A percentile compares a stretch with the other conserved stretches of the same genome.
Evolutionary conservation across 768 basidiomycete genomes (phyloP).

Genomic region (Calocybe indica): DNA sequence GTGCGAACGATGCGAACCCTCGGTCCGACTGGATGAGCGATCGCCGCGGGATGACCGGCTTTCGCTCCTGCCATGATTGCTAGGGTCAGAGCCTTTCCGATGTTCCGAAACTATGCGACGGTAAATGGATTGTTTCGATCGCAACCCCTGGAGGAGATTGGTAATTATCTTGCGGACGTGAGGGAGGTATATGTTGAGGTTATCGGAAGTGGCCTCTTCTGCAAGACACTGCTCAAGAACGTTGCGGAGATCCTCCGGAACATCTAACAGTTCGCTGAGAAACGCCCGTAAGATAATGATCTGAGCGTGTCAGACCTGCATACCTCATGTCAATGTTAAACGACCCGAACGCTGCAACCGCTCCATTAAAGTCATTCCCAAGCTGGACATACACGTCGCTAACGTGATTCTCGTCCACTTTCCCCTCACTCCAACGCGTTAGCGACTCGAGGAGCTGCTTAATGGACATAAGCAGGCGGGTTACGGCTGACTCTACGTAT

Average conservation of each 20-base stretch:
- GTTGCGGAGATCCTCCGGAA: conserved; percentile 84
- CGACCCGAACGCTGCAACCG: conserved; percentile 80
- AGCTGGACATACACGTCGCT: conserved; percentile 96
- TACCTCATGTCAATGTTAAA: conserved; percentile 91
- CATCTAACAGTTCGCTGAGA: conserved; percentile 74
- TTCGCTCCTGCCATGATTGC: conserved; percentile 46
- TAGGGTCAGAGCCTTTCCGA: conserved; percentile 43
- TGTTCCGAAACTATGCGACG: conserved; percentile 67
- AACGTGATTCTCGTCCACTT: conserved; percentile 72
- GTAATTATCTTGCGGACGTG: conserved; percentile 91
- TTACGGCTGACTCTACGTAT: conserved; percentile 87
- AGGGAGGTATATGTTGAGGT: conserved; percentile 86
- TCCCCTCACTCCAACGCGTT: conserved; percentile 74
- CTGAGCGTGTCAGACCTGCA: conserved; percentile 24
- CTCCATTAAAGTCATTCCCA: conserved; percentile 96
- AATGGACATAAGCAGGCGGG: conserved; percentile 88
- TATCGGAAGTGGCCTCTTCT: conserved; percentile 82
- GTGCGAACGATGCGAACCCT: conserved; percentile 42
- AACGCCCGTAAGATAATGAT: conserved; percentile 4
- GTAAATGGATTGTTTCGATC: conserved; percentile 86
- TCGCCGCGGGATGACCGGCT: conserved; percentile 52
- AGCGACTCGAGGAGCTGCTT: conserved; percentile 91
- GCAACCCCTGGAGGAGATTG: conserved; percentile 86
- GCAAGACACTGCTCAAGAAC: conserved; percentile 89
- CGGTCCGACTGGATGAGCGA: conserved; percentile 34